Conservation (phyloP, 768 basidiomycete species). For the Trametes elegans region DNA sequence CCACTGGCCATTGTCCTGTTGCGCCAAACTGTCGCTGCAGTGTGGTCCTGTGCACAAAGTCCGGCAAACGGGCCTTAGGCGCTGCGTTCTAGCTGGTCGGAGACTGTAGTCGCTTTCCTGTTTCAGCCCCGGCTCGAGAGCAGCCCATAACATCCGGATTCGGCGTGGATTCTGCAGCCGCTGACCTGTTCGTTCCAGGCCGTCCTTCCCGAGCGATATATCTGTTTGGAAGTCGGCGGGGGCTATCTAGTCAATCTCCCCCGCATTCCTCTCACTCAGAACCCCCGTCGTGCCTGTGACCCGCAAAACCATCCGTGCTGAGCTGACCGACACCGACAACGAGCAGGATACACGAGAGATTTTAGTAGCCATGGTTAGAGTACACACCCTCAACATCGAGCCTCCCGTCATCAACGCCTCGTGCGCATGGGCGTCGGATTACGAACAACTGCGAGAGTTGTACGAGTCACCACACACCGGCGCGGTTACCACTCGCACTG, state of each 20-base stretch:
- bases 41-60: neutral
- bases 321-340: neutral
- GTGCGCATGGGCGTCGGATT: conserved; percentile 78
- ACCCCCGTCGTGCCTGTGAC: neutral
- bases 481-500: conserved; percentile 79
- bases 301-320: no score
- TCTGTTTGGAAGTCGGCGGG: neutral
- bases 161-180: neutral
- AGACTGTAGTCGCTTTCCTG: conserved; percentile 4
- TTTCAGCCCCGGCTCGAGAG: conserved; percentile 8
- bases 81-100: conserved; percentile 6
- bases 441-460: conserved; percentile 59
- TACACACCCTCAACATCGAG: conserved; percentile 53
- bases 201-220: conserved; percentile 4
- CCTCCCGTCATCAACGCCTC: conserved; percentile 78
- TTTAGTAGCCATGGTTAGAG: conserved; percentile 48
- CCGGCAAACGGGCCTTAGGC: neutral
- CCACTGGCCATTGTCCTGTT: neutral
- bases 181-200: conserved; percentile 13
- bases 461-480: conserved; percentile 69
- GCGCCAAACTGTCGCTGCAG: neutral
- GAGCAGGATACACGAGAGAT: neutral
- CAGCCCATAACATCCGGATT: neutral
- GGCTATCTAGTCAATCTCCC: neutral
- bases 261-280: neutral